Evolutionary conservation across 495 filamentous ascomycete species (phyloP), one percentile per base, ranked within the genome.

Genomic region (Penicillium robsamsonii): DNA sequence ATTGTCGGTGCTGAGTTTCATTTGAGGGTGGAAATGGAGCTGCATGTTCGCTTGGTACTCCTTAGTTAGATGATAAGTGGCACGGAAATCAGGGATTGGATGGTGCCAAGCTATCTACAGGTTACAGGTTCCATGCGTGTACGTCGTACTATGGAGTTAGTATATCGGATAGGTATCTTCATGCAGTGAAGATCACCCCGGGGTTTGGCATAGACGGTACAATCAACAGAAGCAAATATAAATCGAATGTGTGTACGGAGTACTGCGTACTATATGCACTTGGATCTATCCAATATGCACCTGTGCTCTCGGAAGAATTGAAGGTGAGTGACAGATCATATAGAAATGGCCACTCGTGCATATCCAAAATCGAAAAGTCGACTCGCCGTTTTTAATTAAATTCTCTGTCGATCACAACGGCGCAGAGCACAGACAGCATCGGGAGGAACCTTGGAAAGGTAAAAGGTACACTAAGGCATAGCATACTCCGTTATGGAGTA

Each of bases 301-400:
- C 43, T 17, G 24, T 18, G 25, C 44, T 4, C 25, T 46, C 35
- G 24, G 44, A 15, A 18, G 18, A 20, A 20, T 17, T 43, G 35
- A 38, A 5, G 12, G 13, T n/a, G n/a, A n/a, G 25, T 43, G 50
- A 52, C 18, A 43, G 10, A 27, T 52, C 48, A 50, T 29, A 50
- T 50, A 27, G 3, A 25, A 33, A 11, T 8, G 13, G 25, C 15
- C 13, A 8, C 15, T 29, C 31, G n/a, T 33, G 17, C 29, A 42
- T 42, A 12, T 17, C 40, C 7, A 35, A 3, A 48, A n/a, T 27
- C 1, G 48, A 24, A 11, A 10, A 17, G 35, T 51, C 49, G 35
- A 40, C 35, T 51, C 37, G 37, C 33, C 37, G 50, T 52, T 52
- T 42, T 52, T 52, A 52, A 42, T 42, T 42, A 30, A 27, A 25